Base-by-base conservation (phyloP, 805 yeast genomes). In the Yarrowia sp. region DNA sequence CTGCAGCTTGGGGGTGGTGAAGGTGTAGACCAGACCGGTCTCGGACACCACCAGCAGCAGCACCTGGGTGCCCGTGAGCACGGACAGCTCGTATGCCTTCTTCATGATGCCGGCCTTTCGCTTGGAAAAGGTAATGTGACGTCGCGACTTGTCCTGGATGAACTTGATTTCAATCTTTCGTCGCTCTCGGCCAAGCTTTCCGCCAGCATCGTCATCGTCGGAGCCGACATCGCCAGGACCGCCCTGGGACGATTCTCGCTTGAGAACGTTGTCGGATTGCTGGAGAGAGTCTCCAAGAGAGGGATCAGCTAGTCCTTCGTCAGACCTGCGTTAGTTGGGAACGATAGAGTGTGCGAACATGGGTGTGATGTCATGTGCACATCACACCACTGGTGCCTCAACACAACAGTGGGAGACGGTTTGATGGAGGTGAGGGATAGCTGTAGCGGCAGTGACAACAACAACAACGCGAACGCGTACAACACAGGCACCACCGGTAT, bases 91-190 rank as follows among this genome's bases (percentile, higher is more conserved):
- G 81, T 94, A 95, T n/a, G 99, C 99, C 82, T 95, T 95, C 82
- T 95, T 95, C 99, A 95, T 95, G 76, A 95, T 94, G 74, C 99
- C 99, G 56, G 97, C 98, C 81, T 94, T 94, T 81, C 99, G 90
- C 82, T 95, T 95, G 67, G 98, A 92, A 76, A 95, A 95, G 40
- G 99, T 95, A 75, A 95, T 96, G 81, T 95, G 99, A 77, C 99
- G 91, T 79, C 99, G 88, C 22, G 97, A 91, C 82, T 95, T 95
- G 80, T 95, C 98, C 82, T 94, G 97, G 76, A 95, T 95, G 77
- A 95, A 95, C 82, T 92, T 91, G 79, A 95, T 95, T 80, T 95
- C 99, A 75, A 94, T 94, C 81, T 94, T 94, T 83, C 99, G 86
- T 77, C 90, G 82, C 77, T 87, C 90, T 72, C 87, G 82, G 48